Conservation (phyloP, 345 rosid genomes). For the Gossypium rotundifolium region DNA sequence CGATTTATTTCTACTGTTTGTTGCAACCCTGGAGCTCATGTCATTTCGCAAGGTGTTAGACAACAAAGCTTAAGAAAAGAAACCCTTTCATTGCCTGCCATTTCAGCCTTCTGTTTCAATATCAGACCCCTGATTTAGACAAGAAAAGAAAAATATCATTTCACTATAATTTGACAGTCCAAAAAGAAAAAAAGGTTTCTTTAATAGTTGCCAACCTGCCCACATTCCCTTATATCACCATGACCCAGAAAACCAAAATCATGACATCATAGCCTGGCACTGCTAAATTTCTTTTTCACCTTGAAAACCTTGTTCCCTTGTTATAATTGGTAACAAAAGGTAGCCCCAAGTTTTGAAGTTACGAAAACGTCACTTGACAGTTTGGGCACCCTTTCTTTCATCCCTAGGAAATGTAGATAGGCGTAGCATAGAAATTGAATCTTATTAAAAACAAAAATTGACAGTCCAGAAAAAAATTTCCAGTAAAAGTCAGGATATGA, state of each 20-base stretch:
- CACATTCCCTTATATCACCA: not conserved
- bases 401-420: constrained; percentile 5
- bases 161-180: constrained; percentile 5
- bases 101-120: constrained; percentile 1
- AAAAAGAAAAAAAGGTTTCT: not conserved
- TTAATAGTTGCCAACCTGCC: not conserved
- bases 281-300: not conserved
- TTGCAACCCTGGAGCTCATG: not conserved
- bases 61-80: not conserved
- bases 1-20: not conserved
- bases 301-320: not conserved
- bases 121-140: constrained; percentile 18
- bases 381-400: constrained; percentile 3
- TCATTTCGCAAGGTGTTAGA: not conserved
- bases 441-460: not conserved
- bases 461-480: constrained; percentile 6
- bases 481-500: constrained; percentile 19
- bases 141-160: not conserved
- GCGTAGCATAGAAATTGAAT: not conserved
- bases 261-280: not conserved
- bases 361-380: not conserved
- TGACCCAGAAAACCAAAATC: not conserved
- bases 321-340: constrained; percentile 1
- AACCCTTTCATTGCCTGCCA: constrained; percentile 11
- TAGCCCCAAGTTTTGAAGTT: not conserved